Base-by-base conservation (phyloP, 768 basidiomycete species). In the Pisolithus orientalis region DNA sequence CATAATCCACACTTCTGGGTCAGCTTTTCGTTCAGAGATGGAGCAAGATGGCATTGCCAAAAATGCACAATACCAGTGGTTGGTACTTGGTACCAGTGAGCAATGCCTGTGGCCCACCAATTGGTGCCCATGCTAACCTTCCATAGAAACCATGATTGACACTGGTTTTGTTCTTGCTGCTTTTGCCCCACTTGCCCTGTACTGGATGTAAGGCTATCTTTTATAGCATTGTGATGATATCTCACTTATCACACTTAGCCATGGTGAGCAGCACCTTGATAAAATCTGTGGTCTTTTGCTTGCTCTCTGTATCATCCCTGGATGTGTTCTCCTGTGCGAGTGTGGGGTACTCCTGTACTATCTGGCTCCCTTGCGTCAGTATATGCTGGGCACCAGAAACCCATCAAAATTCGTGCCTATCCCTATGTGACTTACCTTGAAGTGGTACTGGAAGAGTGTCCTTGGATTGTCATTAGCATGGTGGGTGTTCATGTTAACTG, bases 1-100 rank as follows among this genome's bases (percentile, higher is more conserved):
- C 5, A 88, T 87, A 6, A 88, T 90, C 65, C 94, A 94, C 58
- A 92, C 93, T 6, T 90, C 89, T 56, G 93, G 92, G 24, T 87
- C 86, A 0, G 90, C 93, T 16, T 88, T 90, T 4, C 87, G 85
- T 7, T 86, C 90, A 2, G 94, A 96, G 61, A 88, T 90, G 2
- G 94, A 96, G 65, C 87, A 90, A 65, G 75, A 80, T 9, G 81
- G 80, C 7, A 85, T 95, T 60, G 75, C 68, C 57, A 90, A 89
- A 70, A 83, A 83, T 49, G 78, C 87, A 4, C 94, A 91, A 62
- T 86, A 95, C 65, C 72, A 84, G 49, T 90, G 92, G 82, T 86
- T 95, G 62, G 83, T 87, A 5, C 77, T 91, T 27, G 89, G 92
- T 14, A 95, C 94, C 8, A 96, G 93, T 91, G 68, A 61, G 79